Base-by-base conservation (phyloP, 148 eudicot genomes). In the Spergularia marina region DNA sequence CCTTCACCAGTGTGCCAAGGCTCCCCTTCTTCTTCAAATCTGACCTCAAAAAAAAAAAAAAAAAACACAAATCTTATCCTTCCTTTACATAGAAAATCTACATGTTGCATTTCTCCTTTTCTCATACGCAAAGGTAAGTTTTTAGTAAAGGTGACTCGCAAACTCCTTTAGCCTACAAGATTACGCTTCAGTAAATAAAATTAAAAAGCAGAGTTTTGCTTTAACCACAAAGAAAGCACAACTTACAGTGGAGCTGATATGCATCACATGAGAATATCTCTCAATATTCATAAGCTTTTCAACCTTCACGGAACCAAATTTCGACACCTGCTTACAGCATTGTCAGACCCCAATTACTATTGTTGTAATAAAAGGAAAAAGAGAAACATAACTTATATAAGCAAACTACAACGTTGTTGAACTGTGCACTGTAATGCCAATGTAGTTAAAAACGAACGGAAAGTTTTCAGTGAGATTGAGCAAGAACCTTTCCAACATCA, bases 191-290 rank as follows among this genome's bases (percentile, higher is more conserved):
- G 54, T 8, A 75, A 67, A 5, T 23, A 10, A 56, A 23, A 17
- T 1, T 17, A 51, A 68, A 20, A 20, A 70, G 41, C 44, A 25
- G 2, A 15, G 2, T 0, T 67, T 67, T n/a, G 11, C 51, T 20
- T 53, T 2, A 20, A 64, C 10, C 49, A 76, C 12, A 16, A 3
- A 57, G 39, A 7, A 23, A 41, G 51, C 61, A 72, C 39, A 20
- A 84, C 90, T 88, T 82, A 96, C 99, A 6, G 99, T 92, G 75
- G 99, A 96, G 84, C 99, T 96, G 78, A 96, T 92, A 81, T 96
- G 99, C 99, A 96, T 96, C 85, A 96, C 98, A 81, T 96, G 99
- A 71, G 99, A 96, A 81, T 96, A 96, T 23, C 91, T 89, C 84
- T 96, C 99, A 71, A 96, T 81, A 56, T 89, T 91, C 99, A 96